Percentiles rank a stretch among this genome's conserved stretches.
Evolutionary conservation across 306 rosid species (phyloP).

Genomic region (Fragaria nilgerrensis): DNA sequence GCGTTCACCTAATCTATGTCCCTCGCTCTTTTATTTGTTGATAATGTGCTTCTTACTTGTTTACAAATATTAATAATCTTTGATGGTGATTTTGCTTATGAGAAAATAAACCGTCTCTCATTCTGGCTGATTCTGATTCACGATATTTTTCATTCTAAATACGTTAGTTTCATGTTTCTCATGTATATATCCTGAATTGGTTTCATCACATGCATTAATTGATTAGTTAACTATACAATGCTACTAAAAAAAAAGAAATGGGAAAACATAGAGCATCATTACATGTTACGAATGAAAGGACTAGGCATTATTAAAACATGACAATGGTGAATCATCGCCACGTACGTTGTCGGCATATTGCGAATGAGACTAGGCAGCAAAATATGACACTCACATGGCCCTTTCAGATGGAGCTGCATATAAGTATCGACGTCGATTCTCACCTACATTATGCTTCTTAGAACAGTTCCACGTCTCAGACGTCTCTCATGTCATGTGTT

Average conservation of each 20-base stretch:
- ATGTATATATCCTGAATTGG: too few species aligned
- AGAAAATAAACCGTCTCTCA: too few species aligned
- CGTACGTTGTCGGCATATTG: conserved; percentile 28
- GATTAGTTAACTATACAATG: background rate
- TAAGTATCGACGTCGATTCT: conserved; percentile 4
- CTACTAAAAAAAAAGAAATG: background rate
- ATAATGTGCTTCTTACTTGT: too few species aligned
- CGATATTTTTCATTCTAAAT: too few species aligned
- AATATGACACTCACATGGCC: conserved; percentile 19
- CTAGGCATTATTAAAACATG: background rate
- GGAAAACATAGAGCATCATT: background rate
- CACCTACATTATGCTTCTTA: background rate
- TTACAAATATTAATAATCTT: background rate
- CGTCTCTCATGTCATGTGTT: conserved; percentile 8
- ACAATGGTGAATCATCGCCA: conserved; percentile 23
- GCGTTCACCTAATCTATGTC: background rate
- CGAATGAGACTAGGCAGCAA: conserved; percentile 26
- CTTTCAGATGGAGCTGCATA: background rate
- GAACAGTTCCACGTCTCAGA: background rate
- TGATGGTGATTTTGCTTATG: background rate
- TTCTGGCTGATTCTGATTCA: too few species aligned
- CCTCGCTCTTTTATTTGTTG: background rate
- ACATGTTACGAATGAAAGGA: background rate
- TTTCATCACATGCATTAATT: too few species aligned
- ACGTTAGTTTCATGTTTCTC: too few species aligned